Evolutionary conservation across 495 filamentous ascomycete genomes (phyloP).

Genomic region (Pseudevernia furfuracea): DNA sequence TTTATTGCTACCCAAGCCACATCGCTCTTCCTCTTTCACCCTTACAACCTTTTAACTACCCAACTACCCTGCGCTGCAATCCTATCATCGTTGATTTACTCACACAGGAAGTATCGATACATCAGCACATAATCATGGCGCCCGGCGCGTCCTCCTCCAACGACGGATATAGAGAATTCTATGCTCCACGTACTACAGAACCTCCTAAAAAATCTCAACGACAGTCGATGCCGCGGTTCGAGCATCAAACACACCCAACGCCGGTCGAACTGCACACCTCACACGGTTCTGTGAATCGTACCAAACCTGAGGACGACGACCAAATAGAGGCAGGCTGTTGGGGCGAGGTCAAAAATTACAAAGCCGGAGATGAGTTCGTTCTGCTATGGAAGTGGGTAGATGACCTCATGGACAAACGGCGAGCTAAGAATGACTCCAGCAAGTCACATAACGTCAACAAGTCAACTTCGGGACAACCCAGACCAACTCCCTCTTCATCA

Average conservation of each 20-base stretch:
- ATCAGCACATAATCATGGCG: conserved; percentile 7
- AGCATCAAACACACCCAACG: conserved; percentile 1
- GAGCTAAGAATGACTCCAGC: conserved; percentile 3
- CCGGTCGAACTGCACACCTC: not conserved
- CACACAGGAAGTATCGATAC: not conserved
- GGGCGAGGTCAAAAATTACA: not conserved
- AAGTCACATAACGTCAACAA: not conserved
- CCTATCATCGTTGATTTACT: not conserved
- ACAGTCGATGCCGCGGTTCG: not conserved
- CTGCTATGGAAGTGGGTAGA: conserved; percentile 15
- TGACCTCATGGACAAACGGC: conserved; percentile 11
- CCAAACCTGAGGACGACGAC: not conserved
- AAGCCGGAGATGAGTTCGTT: conserved; percentile 4
- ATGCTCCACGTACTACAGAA: not conserved
- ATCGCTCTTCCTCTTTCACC: not conserved
- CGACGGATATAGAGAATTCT: conserved; percentile 5
- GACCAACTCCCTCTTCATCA: not conserved
- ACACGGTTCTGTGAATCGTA: not conserved
- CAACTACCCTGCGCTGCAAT: not conserved
- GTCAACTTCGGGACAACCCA: not conserved
- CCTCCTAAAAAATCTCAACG: not conserved
- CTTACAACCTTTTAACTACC: not conserved
- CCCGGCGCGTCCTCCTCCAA: conserved; percentile 1
- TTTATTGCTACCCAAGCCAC: not conserved
- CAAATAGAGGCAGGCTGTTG: not conserved